Conservation (phyloP, 306 rosid genomes). For the Comarum palustre region DNA sequence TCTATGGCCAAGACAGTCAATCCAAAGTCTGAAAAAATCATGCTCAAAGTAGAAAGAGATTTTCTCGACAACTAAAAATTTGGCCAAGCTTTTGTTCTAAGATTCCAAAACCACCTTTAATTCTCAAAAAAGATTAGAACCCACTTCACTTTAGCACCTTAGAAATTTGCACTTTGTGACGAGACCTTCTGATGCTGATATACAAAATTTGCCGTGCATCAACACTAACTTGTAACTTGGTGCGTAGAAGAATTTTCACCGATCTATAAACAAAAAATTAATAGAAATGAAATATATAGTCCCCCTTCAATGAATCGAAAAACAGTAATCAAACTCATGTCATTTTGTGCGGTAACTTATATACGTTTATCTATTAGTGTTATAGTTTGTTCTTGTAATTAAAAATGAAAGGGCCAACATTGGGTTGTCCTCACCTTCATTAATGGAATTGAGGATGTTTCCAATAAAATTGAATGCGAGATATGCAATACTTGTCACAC, state of each 20-base stretch:
- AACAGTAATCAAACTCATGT: too few species aligned
- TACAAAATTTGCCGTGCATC: conserved; percentile 24
- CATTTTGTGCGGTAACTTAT: background rate
- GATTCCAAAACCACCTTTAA: conserved; percentile 48
- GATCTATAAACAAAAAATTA: too few species aligned
- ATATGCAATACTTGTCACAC: too few species aligned
- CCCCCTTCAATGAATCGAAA: too few species aligned
- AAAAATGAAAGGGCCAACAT: background rate
- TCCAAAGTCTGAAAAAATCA: background rate
- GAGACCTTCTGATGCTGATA: conserved; percentile 33
- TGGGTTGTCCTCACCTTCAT: background rate
- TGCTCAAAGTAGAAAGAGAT: background rate
- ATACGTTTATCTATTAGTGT: background rate
- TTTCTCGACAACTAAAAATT: conserved; percentile 18
- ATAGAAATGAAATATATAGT: too few species aligned
- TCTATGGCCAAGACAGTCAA: background rate
- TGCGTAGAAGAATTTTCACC: too few species aligned
- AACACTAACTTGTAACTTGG: too few species aligned
- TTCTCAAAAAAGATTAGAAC: conserved; percentile 38
- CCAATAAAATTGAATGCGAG: background rate
- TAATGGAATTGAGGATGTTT: background rate
- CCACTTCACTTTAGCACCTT: conserved; percentile 44
- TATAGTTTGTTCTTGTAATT: background rate
- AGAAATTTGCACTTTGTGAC: conserved; percentile 38
- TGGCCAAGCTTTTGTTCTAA: conserved; percentile 30